Evolutionary conservation across 2,329 filamentous ascomycete species (phyloP).

Genomic region (Tolypocladium sp.): DNA sequence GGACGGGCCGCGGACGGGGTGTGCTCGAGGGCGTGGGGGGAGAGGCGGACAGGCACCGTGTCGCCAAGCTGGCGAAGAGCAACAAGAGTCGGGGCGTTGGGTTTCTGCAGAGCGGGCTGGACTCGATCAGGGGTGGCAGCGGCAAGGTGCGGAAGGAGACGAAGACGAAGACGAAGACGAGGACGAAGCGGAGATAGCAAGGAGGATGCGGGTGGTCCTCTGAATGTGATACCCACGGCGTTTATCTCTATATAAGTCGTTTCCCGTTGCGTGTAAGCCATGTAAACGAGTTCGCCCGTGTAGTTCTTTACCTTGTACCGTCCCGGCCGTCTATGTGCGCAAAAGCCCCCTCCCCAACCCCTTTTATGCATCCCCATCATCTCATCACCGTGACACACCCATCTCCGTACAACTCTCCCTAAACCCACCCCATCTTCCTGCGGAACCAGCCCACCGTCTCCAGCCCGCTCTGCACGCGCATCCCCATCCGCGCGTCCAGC

Average conservation of each 20-base stretch:
- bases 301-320: background rate
- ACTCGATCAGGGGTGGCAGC: too few species aligned
- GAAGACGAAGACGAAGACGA: background rate
- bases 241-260: background rate
- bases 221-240: background rate
- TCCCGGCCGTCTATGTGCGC: background rate
- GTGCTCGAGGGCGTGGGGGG: too few species aligned
- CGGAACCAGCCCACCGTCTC: slow-evolving; percentile 53
- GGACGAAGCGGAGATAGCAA: background rate
- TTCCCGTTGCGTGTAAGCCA: background rate
- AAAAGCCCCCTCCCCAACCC: too few species aligned
- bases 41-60: slow-evolving; percentile 8
- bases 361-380: background rate
- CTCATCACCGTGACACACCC: background rate
- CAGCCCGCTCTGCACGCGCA: slow-evolving; percentile 62
- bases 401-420: background rate
- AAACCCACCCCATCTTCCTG: slow-evolving; percentile 28
- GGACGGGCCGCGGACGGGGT: slow-evolving; percentile 43
- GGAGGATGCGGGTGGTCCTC: background rate
- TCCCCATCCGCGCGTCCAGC: slow-evolving; percentile 64
- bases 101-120: too few species aligned
- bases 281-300: background rate
- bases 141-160: too few species aligned
- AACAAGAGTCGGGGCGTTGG: too few species aligned
- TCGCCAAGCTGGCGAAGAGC: slow-evolving; percentile 13